phyloP scores from a whole-genome alignment of 2,329 filamentous ascomycete genomes.

The Aspergillus ruber region DNA sequence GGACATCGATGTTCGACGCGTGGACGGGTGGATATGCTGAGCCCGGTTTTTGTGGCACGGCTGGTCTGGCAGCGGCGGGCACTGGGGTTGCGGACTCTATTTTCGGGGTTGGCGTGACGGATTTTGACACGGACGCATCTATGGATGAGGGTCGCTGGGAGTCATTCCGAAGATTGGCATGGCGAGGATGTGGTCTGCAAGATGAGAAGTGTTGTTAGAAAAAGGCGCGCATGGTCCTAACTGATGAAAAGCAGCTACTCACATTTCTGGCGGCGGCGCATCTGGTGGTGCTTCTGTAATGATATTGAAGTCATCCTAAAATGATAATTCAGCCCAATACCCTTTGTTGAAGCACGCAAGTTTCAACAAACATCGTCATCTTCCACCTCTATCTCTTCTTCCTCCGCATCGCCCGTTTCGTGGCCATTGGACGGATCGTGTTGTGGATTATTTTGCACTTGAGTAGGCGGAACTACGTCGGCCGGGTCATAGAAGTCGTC shows the following conservation, averaged over 20 bases:
- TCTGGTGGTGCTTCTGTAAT: slow-evolving; percentile 43
- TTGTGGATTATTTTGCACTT: slow-evolving; percentile 23
- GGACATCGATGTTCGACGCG: slow-evolving; percentile 78
- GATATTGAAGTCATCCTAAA: slow-evolving; percentile 45
- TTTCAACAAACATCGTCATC: slow-evolving; percentile 24
- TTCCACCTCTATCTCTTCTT: slow-evolving; percentile 35
- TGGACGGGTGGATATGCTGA: slow-evolving; percentile 60
- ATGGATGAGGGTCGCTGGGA: slow-evolving; percentile 27
- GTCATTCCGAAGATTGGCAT: slow-evolving; percentile 31
- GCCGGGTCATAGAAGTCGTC: slow-evolving; percentile 42
- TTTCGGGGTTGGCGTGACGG: slow-evolving; percentile 31
- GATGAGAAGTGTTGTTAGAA: neutral
- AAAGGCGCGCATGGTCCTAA: slow-evolving; percentile 1
- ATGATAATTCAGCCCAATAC: slow-evolving; percentile 8
- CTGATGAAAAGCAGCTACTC: slow-evolving; percentile 12
- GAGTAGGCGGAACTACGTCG: slow-evolving; percentile 27
- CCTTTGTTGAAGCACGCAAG: neutral
- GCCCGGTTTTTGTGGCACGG: slow-evolving; percentile 45
- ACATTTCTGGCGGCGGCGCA: slow-evolving; percentile 32
- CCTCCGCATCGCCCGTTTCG: slow-evolving; percentile 34
- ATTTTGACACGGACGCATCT: slow-evolving; percentile 25
- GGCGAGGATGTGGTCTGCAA: slow-evolving; percentile 34
- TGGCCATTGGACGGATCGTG: slow-evolving; percentile 21
- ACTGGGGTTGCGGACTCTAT: slow-evolving; percentile 27
- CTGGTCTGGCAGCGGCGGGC: slow-evolving; percentile 28